Base-by-base conservation (phyloP, 2,329 filamentous ascomycete genomes). In the Claviceps sp. region DNA sequence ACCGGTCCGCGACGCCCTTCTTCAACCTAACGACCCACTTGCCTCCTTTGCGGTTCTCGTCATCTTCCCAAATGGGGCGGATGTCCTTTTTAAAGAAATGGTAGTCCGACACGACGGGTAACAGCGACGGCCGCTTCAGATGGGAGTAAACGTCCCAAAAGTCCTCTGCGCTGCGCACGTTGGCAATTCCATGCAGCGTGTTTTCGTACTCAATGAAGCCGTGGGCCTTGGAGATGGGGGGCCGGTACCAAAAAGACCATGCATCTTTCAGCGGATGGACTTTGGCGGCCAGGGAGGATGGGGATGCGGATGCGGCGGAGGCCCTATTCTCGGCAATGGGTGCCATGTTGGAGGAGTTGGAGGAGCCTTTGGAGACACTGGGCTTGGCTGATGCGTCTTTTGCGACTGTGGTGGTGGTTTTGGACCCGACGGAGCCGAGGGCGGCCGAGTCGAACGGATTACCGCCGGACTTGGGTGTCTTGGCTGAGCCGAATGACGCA, bases 11-110 rank as follows among this genome's bases (percentile, higher is more conserved):
- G 20, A 98, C 88, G 26, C 93, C 93, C 75, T 98, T 98, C 79
- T 95, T 96, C 65, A 98, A 73, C 58, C 91, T 80, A 66, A 98
- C 84, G 58, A 96, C 90, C 91, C 91, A 98, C 72, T 98, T 98
- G 49, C 93, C 93, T 51, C 93, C 93, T 59, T 84, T 85, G 68
- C 89, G 93, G 72, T 98, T 98, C 66, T 94, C 89, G 47, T 95
- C 89, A 61, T 98, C 93, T 69, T 98, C 93, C 93, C 93, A 98
- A 60, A 98, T 93, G 22, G 93, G 93, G 55, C 93, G 83, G 55
- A 98, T 90, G 51, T 90, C 91, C 64, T 93, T 89, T 70, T 93
- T 95, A 75, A 98, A 98, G 54, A 98, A 84, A 67, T 98, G 93
- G 65, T 96, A 98, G 70, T 98, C 93, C 24, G 90, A 96, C 34